Base-by-base conservation (phyloP, 805 yeast genomes). In the Cyberlindnera saturnus region DNA sequence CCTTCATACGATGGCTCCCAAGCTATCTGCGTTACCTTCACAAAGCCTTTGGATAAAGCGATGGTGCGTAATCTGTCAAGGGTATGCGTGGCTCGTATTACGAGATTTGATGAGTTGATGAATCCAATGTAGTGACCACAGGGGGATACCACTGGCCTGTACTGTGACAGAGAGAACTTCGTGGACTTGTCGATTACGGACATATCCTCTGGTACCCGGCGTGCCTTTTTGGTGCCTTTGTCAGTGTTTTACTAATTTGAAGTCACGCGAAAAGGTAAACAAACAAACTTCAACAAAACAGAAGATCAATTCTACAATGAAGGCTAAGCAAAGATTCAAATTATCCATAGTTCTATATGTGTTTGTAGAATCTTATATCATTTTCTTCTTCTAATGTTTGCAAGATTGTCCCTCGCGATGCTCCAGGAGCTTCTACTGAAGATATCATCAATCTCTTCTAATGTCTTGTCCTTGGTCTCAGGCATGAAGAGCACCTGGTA, bases 391-490 rank as follows among this genome's bases (percentile, higher is more conserved):
- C 17, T 50, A 26, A 44, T 31, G 36, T 43, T 39, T 8, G 43
- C 49, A 34, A 57, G 10, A 49, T 65, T 65, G 39, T 63, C 62
- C 29, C 47, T 50, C 7, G 65, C 64, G 19, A 68, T 52, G 8
- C 55, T 49, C 16, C 54, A 32, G 1, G 84, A 69, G 20, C 78
- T 68, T 56, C 66, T 72, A 41, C 70, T 62, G 65, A 79, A 81
- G 38, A 81, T 65, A 39, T 74, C 81, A 56, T 82, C 88, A 46
- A 82, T 76, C 63, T 82, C 87, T 64, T 82, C 89, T 58, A 82
- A 70, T 13, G 87, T 78, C 64, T 74, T 77, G 53, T 75, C 81
- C 64, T 81, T 81, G 31, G 88, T 82, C 64, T 82, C 88, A 32
- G 83, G 86, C 75, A 80, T 78, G 63, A 78, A 75, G 48, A 79